Evolutionary conservation across 2,329 filamentous ascomycete species (phyloP), one percentile per base, ranked within the genome.

Genomic region (Saccharata proteae): DNA sequence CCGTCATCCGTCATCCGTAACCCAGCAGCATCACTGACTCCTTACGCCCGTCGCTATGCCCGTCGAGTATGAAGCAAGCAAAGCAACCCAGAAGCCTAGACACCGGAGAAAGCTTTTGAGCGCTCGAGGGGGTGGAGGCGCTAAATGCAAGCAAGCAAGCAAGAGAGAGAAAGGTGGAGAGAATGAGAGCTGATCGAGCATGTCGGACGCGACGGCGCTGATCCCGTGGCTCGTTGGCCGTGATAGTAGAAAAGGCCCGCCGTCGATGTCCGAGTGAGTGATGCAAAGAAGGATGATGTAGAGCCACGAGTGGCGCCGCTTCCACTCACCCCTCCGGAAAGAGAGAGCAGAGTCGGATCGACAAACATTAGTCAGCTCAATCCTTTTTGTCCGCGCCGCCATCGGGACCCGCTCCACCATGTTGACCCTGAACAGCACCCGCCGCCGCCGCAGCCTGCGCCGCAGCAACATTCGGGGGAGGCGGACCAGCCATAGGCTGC

Each of bases 401-500:
- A 4, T 35, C 33, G 10, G 33, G 28, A 10, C 27, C 28, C n/a
- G n/a, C n/a, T n/a, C n/a, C n/a, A n/a, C n/a, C n/a, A 24, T 35
- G 33, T 22, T 22, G 33, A 2, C 33, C 28, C n/a, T 28, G 33
- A 14, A 22, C 33, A 9, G 33, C 33, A n/a, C n/a, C n/a, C n/a
- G n/a, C n/a, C n/a, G n/a, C n/a, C n/a, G n/a, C n/a, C n/a, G n/a
- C n/a, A n/a, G n/a, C n/a, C n/a, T n/a, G n/a, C n/a, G n/a, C n/a
- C n/a, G n/a, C n/a, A n/a, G n/a, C n/a, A n/a, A n/a, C n/a, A n/a
- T n/a, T n/a, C n/a, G n/a, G n/a, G 5, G 52, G 45, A 7, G 51
- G 51, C 11, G 40, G 39, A 13, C 47, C 48, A 16, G 41, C 46
- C 24, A 32, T 32, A 38, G 56, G 53, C 30, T 51, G 49, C 13